These are phyloP conservation scores for Hypomontagnella submonticulosa DNA, from an alignment of 495 filamentous ascomycete genomes.

Conservation along the genomic window DNA sequence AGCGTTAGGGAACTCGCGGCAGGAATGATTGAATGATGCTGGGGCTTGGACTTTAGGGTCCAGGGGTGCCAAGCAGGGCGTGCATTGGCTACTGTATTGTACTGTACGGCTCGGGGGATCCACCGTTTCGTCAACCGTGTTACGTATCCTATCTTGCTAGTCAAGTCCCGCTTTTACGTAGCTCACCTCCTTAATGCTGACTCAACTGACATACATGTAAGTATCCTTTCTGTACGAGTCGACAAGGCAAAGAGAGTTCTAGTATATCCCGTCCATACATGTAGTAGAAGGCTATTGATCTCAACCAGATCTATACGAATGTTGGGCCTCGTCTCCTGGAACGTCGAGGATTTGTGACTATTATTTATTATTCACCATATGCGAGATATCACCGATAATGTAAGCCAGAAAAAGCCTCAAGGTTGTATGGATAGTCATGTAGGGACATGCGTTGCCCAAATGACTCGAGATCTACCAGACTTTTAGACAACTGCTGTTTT, in stretches of 20 bases:
- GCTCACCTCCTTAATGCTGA: background rate
- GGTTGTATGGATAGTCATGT: too few species aligned
- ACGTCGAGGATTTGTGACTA: too few species aligned
- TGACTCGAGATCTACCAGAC: constrained; percentile 4
- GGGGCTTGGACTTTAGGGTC: background rate
- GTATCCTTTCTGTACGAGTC: too few species aligned
- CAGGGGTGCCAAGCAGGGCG: constrained; percentile 16
- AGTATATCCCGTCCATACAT: too few species aligned
- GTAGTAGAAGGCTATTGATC: too few species aligned
- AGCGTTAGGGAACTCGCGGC: constrained; percentile 13
- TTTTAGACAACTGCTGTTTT: background rate
- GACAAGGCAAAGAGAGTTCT: too few species aligned
- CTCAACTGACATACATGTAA: too few species aligned
- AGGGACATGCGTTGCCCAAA: background rate
- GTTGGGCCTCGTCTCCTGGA: too few species aligned
- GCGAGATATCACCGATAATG: too few species aligned
- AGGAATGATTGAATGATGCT: constrained; percentile 30
- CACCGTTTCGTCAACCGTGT: constrained; percentile 27
- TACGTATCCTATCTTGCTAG: constrained; percentile 14
- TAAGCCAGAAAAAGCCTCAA: too few species aligned
- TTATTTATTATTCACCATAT: too few species aligned
- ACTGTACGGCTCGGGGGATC: constrained; percentile 23
- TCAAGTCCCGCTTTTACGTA: constrained; percentile 22
- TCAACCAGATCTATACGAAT: too few species aligned
- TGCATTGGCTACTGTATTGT: constrained; percentile 19